Conservation (phyloP, 345 rosid genomes). For the Gossypium turneri region DNA sequence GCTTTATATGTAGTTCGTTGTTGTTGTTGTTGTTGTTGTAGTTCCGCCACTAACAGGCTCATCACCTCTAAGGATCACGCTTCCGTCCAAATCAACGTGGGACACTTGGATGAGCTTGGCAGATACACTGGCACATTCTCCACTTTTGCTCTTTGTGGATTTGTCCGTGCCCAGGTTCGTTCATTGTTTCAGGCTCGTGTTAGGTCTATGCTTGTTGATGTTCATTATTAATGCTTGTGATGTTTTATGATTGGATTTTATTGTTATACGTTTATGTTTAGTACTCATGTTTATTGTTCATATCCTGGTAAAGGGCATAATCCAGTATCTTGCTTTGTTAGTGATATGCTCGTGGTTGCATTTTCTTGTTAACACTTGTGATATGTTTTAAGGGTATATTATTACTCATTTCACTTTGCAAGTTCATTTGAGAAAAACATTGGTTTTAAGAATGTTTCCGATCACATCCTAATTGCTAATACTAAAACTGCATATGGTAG, state of each 20-base stretch:
- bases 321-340: not conserved
- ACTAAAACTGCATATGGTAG: not conserved
- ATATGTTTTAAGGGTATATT: not conserved
- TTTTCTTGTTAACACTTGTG: not conserved
- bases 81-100: conserved; percentile 60
- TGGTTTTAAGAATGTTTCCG: not conserved
- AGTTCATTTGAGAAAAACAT: not conserved
- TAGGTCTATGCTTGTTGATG: not conserved
- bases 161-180: conserved; percentile 68
- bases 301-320: not conserved
- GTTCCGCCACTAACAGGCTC: conserved; percentile 71
- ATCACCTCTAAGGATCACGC: conserved; percentile 75
- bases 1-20: not conserved
- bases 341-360: not conserved
- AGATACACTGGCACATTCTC: conserved; percentile 40
- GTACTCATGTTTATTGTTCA: not conserved
- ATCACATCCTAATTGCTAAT: not conserved
- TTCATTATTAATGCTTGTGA: not conserved
- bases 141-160: conserved; percentile 65
- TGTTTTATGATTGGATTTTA: not conserved
- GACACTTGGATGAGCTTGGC: conserved; percentile 60
- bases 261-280: not conserved
- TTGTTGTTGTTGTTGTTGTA: conserved; percentile 22
- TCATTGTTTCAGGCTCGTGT: not conserved
- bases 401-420: not conserved